Conservation (phyloP, 805 yeast genomes). For the Lachancea cidri region DNA sequence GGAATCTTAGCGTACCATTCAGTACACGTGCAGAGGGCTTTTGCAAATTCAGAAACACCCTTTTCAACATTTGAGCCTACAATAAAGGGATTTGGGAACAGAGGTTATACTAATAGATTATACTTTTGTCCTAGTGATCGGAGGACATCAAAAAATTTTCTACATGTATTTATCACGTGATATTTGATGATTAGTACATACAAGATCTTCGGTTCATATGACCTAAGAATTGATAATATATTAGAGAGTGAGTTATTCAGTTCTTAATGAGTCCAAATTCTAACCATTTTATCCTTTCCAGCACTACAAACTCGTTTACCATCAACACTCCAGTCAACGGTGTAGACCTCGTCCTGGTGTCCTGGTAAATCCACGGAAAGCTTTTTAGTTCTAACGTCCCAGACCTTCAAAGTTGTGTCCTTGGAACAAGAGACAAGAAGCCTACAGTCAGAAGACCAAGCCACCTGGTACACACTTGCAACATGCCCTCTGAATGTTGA, state of each 20-base stretch:
- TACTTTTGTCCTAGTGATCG: too few relatives aligned
- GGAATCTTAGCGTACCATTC: neutral
- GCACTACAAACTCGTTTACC: slow-evolving; percentile 95
- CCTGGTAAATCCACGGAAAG: slow-evolving; percentile 90
- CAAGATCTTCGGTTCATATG: too few relatives aligned
- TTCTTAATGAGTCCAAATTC: slow-evolving; percentile 82
- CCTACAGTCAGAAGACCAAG: slow-evolving; percentile 96
- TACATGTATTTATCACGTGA: too few relatives aligned
- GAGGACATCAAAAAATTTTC: too few relatives aligned
- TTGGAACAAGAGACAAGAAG: slow-evolving; percentile 89
- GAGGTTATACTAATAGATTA: too few relatives aligned
- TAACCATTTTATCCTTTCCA: slow-evolving; percentile 90
- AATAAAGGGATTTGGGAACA: too few relatives aligned
- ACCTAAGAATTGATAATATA: neutral
- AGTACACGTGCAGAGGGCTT: neutral
- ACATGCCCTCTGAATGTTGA: slow-evolving; percentile 95
- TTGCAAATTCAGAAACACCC: neutral
- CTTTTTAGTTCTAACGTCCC: slow-evolving; percentile 89
- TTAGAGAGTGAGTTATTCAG: neutral
- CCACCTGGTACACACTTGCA: slow-evolving; percentile 94
- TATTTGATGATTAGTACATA: too few relatives aligned
- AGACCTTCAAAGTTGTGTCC: slow-evolving; percentile 92
- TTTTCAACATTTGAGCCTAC: neutral
- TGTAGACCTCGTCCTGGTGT: slow-evolving; percentile 90
- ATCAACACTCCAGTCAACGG: slow-evolving; percentile 97